phyloP scores from a whole-genome alignment of 176 grass and related monocot genomes.

The Luzula sylvatica region DNA sequence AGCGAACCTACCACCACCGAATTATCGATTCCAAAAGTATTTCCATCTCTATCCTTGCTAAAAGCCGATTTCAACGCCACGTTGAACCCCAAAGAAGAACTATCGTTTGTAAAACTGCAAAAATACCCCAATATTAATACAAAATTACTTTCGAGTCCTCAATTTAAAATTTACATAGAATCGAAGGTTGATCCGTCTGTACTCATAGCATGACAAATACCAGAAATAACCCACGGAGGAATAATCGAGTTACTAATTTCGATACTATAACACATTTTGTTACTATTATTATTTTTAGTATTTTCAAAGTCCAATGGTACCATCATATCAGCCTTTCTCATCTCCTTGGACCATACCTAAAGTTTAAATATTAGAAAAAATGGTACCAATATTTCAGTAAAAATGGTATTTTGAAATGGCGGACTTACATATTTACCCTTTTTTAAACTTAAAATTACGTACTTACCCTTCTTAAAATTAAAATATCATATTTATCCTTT shows the following conservation, averaged over 20 bases:
- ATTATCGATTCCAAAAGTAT: slow-evolving; percentile 28
- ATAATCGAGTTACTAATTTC: slow-evolving; percentile 61
- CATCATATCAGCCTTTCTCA: slow-evolving; percentile 57
- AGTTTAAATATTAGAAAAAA: slow-evolving; percentile 2
- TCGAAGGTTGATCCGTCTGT: slow-evolving; percentile 34
- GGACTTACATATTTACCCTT: too few species aligned
- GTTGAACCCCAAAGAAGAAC: slow-evolving; percentile 42
- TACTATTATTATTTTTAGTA: slow-evolving; percentile 19
- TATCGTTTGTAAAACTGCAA: slow-evolving; percentile 37
- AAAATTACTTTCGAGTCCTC: too few species aligned
- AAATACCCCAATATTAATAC: too few species aligned
- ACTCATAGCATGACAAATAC: slow-evolving; percentile 53
- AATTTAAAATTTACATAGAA: slow-evolving; percentile 34
- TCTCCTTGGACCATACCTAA: slow-evolving; percentile 84
- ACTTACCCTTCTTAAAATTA: too few species aligned
- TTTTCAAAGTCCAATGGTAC: neutral
- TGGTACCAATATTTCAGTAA: too few species aligned
- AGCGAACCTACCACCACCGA: slow-evolving; percentile 26
- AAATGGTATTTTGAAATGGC: too few species aligned
- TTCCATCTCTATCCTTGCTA: neutral
- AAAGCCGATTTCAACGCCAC: slow-evolving; percentile 33
- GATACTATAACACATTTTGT: slow-evolving; percentile 58
- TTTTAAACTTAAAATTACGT: too few species aligned
- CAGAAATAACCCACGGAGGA: slow-evolving; percentile 61
- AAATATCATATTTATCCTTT: too few species aligned